phyloP scores from a whole-genome alignment of 768 basidiomycete species.

The Mycena pura region DNA sequence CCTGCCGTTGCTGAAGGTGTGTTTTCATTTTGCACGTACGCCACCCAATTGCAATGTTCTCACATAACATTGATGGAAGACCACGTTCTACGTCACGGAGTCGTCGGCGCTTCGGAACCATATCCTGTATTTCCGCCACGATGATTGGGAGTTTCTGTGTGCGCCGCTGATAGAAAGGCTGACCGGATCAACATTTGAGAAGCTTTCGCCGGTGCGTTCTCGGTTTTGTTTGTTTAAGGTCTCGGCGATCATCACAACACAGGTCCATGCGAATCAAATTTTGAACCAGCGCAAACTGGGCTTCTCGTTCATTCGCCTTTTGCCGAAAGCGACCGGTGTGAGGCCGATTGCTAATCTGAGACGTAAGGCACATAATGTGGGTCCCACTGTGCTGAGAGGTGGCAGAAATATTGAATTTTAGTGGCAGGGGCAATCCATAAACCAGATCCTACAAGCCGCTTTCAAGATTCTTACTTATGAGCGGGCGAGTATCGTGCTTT shows the following conservation, averaged over 20 bases:
- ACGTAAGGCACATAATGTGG: conserved; percentile 48
- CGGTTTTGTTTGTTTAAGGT: neutral
- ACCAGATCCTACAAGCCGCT: conserved; percentile 82
- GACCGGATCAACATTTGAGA: conserved; percentile 70
- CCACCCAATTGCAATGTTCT: neutral
- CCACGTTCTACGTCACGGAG: conserved; percentile 93
- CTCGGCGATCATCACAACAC: neutral
- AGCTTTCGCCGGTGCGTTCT: conserved; percentile 65
- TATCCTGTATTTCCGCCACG: conserved; percentile 91
- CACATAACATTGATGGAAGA: conserved; percentile 55
- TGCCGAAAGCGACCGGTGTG: conserved; percentile 96
- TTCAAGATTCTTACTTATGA: conserved; percentile 91
- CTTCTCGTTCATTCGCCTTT: conserved; percentile 83
- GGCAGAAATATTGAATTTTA: neutral
- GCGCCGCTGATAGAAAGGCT: conserved; percentile 82
- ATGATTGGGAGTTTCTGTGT: conserved; percentile 90
- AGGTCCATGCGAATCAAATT: conserved; percentile 72
- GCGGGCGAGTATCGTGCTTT: conserved; percentile 56
- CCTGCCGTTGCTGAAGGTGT: conserved; percentile 77
- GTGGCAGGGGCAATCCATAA: conserved; percentile 66
- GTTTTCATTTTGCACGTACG: neutral
- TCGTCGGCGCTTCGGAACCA: conserved; percentile 84
- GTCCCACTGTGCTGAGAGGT: neutral
- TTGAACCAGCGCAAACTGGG: conserved; percentile 77
- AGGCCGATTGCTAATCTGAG: conserved; percentile 93